phyloP scores from a whole-genome alignment of 2,329 filamentous ascomycete species.

The Eurotiales sp. region DNA sequence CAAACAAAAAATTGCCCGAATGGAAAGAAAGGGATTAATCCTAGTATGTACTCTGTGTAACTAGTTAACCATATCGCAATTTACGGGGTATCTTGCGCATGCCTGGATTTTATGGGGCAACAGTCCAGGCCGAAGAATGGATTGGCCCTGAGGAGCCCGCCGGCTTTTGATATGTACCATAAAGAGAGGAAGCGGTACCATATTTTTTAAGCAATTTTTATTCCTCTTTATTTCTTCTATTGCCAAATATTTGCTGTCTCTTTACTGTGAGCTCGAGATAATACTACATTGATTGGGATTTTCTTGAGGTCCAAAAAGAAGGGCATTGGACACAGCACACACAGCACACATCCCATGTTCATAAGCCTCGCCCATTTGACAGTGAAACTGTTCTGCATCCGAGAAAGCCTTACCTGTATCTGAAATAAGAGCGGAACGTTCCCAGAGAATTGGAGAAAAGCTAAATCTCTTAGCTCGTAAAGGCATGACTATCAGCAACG shows the following conservation, averaged over 20 bases:
- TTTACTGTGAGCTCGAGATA: too few relatives aligned
- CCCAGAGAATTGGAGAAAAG: neutral
- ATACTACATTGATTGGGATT: too few relatives aligned
- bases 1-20: neutral
- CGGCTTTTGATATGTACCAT: neutral
- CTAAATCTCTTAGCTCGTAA: neutral
- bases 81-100: slow-evolving; percentile 4
- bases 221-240: neutral
- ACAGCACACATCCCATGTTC: neutral
- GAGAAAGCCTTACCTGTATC: neutral
- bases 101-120: slow-evolving; percentile 3
- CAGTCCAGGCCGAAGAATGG: neutral
- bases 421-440: neutral
- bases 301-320: neutral
- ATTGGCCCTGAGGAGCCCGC: neutral
- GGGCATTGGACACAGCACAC: neutral
- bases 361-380: neutral
- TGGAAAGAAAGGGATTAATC: neutral
- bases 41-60: too few relatives aligned
- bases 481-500: neutral
- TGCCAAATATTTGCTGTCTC: too few relatives aligned
- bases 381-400: neutral
- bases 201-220: neutral
- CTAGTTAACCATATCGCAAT: too few relatives aligned
- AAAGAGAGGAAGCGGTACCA: neutral